Evolutionary conservation across 164 flowering plant genomes (phyloP).

Genomic region (Nelumbo lutea): DNA sequence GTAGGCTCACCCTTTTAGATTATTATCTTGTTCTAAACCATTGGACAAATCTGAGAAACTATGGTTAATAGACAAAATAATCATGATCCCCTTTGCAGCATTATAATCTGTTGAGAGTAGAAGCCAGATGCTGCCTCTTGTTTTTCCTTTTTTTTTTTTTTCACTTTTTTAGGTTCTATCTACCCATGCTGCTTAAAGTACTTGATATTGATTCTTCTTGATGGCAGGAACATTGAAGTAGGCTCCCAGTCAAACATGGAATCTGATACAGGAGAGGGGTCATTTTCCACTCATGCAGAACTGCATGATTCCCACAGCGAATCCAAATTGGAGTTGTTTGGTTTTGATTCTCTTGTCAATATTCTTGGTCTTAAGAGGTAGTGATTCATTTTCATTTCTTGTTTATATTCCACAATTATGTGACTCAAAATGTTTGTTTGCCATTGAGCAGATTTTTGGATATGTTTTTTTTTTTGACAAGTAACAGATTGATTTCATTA

Average conservation of each 20-base stretch:
- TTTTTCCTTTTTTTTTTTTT: neutral
- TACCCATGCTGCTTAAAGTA: neutral
- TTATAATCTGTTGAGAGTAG: too few species aligned
- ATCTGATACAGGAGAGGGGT: slow-evolving; percentile 31
- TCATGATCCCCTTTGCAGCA: too few species aligned
- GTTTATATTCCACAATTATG: too few species aligned
- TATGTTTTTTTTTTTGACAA: too few species aligned
- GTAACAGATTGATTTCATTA: too few species aligned
- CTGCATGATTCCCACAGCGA: slow-evolving; percentile 48
- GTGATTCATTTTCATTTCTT: neutral
- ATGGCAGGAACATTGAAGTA: slow-evolving; percentile 48
- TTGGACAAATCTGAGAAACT: too few species aligned
- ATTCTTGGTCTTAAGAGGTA: slow-evolving; percentile 94
- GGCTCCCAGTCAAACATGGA: slow-evolving; percentile 20
- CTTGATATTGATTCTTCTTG: neutral
- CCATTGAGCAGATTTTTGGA: neutral
- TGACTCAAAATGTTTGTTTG: too few species aligned
- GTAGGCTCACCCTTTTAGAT: too few species aligned
- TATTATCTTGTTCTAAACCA: too few species aligned
- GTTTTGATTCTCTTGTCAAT: slow-evolving; percentile 96
- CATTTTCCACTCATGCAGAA: slow-evolving; percentile 31
- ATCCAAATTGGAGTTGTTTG: slow-evolving; percentile 89
- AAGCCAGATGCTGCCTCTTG: neutral
- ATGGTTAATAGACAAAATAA: too few species aligned
- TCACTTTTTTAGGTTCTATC: neutral